Conservation (phyloP, 1,284 basidiomycete species). For the Coriolopsis trogii region DNA sequence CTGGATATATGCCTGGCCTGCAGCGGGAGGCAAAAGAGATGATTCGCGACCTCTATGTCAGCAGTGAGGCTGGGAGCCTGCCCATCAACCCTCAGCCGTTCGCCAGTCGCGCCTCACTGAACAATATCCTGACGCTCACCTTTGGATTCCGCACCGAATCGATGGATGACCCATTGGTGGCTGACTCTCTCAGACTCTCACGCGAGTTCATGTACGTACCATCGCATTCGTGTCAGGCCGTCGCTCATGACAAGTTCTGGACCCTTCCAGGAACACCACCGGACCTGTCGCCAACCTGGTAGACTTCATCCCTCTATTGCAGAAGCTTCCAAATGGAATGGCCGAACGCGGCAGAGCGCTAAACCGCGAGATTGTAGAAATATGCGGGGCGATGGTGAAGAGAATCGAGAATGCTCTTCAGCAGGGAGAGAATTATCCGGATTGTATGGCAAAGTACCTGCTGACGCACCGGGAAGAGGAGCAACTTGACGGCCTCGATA, state of each 20-base stretch:
- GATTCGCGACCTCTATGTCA: constrained; percentile 37
- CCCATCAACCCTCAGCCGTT: constrained; percentile 41
- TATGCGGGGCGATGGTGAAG: constrained; percentile 28
- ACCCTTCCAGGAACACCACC: constrained; percentile 17
- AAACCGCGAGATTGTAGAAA: constrained; percentile 37
- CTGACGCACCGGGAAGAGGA: constrained; percentile 38
- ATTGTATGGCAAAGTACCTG: constrained; percentile 41
- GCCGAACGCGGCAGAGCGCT: constrained; percentile 37
- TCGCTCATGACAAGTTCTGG: background rate
- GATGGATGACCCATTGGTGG: constrained; percentile 37
- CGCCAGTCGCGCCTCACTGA: constrained; percentile 36
- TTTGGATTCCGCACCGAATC: constrained; percentile 41
- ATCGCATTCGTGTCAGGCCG: background rate
- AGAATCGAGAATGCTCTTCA: constrained; percentile 26
- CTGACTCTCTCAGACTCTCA: constrained; percentile 34
- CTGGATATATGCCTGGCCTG: constrained; percentile 36
- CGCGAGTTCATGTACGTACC: constrained; percentile 41
- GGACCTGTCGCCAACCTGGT: constrained; percentile 43
- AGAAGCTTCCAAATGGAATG: constrained; percentile 39
- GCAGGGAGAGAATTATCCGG: constrained; percentile 30
- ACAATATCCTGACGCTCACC: constrained; percentile 43
- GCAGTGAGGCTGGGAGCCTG: constrained; percentile 32
- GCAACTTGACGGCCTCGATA: constrained; percentile 9
- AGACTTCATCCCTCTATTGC: constrained; percentile 43
- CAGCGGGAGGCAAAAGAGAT: constrained; percentile 41